phyloP scores from a whole-genome alignment of 306 rosid species.

The Prunus salicina region DNA sequence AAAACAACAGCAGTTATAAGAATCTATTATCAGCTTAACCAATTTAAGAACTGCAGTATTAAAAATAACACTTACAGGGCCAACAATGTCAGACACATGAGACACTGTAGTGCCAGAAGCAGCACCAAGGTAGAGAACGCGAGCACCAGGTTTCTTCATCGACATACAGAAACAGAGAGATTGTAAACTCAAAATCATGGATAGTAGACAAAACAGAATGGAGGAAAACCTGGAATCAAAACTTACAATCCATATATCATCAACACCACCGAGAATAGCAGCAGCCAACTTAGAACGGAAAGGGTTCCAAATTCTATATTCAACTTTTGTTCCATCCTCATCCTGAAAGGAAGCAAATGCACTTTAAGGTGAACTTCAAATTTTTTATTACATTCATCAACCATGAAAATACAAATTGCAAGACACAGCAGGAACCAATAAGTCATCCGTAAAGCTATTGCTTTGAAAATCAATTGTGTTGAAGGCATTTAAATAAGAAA shows the following conservation, averaged over 20 bases:
- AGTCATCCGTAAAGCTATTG: too few relatives aligned
- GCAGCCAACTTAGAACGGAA: constrained; percentile 94
- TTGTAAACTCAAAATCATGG: background rate
- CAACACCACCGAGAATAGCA: constrained; percentile 91
- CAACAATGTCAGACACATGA: constrained; percentile 93
- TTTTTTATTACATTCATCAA: too few relatives aligned
- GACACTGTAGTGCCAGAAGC: constrained; percentile 97
- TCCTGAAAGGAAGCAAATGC: constrained; percentile 34
- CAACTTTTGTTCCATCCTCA: constrained; percentile 74
- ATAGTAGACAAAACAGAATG: background rate
- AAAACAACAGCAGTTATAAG: background rate
- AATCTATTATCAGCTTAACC: background rate
- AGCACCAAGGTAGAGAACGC: constrained; percentile 86
- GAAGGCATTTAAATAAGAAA: background rate
- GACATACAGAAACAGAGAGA: background rate
- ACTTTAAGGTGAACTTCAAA: background rate
- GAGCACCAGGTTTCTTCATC: constrained; percentile 72
- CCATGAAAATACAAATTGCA: background rate
- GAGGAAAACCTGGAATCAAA: too few relatives aligned
- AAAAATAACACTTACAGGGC: constrained; percentile 56
- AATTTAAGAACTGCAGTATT: background rate
- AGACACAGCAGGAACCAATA: too few relatives aligned
- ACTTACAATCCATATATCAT: constrained; percentile 71
- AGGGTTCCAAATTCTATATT: constrained; percentile 92
- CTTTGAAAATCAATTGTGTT: background rate